Conservation (phyloP, 192 early-diverging fungal genomes). For the Cladochytrium replicatum region DNA sequence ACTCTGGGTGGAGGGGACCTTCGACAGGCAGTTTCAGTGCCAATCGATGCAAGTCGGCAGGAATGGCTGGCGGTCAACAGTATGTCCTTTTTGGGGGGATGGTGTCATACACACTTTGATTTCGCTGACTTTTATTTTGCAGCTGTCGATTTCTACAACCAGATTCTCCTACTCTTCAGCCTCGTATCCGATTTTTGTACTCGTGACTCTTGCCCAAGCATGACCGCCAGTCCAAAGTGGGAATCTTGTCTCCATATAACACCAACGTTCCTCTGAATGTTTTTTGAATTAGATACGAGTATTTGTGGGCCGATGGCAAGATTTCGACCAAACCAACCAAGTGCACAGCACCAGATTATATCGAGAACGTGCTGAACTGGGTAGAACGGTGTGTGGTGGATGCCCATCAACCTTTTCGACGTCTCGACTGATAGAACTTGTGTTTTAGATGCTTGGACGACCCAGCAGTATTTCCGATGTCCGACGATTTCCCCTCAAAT, state of each 20-base stretch:
- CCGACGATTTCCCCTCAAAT: constrained; percentile 17
- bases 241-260: neutral
- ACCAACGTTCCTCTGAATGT: no score
- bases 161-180: constrained; percentile 24
- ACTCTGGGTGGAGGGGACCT: constrained; percentile 21
- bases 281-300: constrained; percentile 19
- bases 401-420: no score
- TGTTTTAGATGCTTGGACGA: constrained; percentile 22
- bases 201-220: constrained; percentile 15
- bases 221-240: constrained; percentile 17
- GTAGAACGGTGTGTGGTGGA: constrained; percentile 14
- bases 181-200: constrained; percentile 26
- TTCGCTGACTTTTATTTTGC: constrained; percentile 1
- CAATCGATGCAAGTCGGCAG: constrained; percentile 14
- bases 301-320: constrained; percentile 31
- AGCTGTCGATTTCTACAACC: constrained; percentile 29
- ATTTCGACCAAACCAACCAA: constrained; percentile 12
- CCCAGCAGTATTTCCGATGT: constrained; percentile 14
- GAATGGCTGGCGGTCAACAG: constrained; percentile 27
- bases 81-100: neutral
- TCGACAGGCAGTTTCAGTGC: constrained; percentile 11
- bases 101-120: neutral
- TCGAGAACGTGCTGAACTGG: constrained; percentile 22
- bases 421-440: no score
- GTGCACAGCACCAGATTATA: constrained; percentile 22